Evolutionary conservation across 164 flowering plant species (phyloP), one percentile per base, ranked within the genome.

Genomic region (Vitis cinerea): DNA sequence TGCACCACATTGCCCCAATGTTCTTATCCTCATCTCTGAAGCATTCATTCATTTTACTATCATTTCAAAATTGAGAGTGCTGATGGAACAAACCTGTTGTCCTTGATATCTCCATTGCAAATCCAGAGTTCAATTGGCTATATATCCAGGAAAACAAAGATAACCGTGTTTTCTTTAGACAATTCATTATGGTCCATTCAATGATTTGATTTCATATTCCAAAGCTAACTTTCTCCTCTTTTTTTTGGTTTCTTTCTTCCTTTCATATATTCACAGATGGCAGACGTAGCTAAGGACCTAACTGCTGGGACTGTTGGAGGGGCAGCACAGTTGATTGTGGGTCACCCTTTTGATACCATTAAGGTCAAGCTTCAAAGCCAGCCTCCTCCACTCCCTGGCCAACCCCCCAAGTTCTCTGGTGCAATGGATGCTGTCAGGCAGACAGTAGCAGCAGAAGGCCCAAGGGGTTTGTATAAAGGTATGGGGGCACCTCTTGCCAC

Each of bases 401-500:
- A 93, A 71, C 79, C 77, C 51, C 92, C 86, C 52, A 93, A 84
- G 77, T 95, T 67, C 70, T 58, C 91, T 0, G 97, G 99, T 72
- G 98, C 99, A 16, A 85, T 95, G 11, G 96, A 95, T 86, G 99
- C 99, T 58, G 98, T 93, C 57, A 86, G 72, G 80, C 87, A 95
- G 77, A 95, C 98, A 56, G 14, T 95, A 67, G 86, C 96, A 17
- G 90, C 91, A 11, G 99, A 93, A 86, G 99, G 98, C 47, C 79
- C 84, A 1, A 69, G 88, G 55, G 99, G 97, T 37, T 74, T 95
- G 74, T 95, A 83, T 83, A 95, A 95, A 75, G 99, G 99, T 30
- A 93, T 95, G 99, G 99, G 99, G 10, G 99, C 97, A 48, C 99
- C 99, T 67, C 95, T 95, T 69, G 98, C 99, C 47, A 93, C 99